A percentile compares a stretch with the other conserved stretches of the same genome.
These are phyloP conservation scores for Calonectria hongkongensis DNA, from an alignment of 2,329 filamentous ascomycete species.

Conservation along the genomic window DNA sequence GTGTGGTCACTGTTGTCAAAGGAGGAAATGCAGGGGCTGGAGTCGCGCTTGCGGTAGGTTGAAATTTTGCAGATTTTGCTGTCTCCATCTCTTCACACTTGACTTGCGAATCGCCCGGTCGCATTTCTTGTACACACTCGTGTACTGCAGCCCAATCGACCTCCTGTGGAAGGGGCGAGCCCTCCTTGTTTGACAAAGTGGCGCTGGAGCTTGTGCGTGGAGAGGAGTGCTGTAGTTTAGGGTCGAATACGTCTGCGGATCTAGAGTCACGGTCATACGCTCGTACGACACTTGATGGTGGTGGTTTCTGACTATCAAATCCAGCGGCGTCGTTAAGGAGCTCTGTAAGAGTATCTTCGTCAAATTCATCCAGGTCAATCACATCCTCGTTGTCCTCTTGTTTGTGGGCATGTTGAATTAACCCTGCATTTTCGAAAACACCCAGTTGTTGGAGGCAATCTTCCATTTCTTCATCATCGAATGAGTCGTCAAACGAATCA, in stretches of 20 bases:
- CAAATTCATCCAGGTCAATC: constrained; percentile 37
- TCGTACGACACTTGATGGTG: constrained; percentile 59
- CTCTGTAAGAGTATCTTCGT: constrained; percentile 44
- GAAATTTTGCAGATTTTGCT: neutral
- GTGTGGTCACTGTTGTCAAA: constrained; percentile 17
- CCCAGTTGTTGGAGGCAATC: constrained; percentile 35
- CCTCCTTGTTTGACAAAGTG: constrained; percentile 14
- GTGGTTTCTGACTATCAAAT: constrained; percentile 44
- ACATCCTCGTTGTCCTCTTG: constrained; percentile 19
- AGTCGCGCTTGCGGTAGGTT: constrained; percentile 15
- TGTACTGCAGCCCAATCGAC: constrained; percentile 64
- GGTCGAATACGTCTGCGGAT: constrained; percentile 60
- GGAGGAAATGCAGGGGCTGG: constrained; percentile 23
- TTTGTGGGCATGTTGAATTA: neutral
- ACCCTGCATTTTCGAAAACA: constrained; percentile 17
- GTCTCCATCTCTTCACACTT: constrained; percentile 22
- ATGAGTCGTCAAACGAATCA: constrained; percentile 5
- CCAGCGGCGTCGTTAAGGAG: constrained; percentile 37
- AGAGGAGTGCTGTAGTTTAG: constrained; percentile 60
- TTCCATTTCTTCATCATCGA: constrained; percentile 47
- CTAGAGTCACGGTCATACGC: constrained; percentile 58
- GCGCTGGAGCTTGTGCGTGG: constrained; percentile 39
- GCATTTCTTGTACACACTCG: constrained; percentile 35
- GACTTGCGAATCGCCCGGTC: constrained; percentile 27
- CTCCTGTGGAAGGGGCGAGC: constrained; percentile 58